Base-by-base conservation (phyloP, 768 basidiomycete species). In the Suillus discolor region DNA sequence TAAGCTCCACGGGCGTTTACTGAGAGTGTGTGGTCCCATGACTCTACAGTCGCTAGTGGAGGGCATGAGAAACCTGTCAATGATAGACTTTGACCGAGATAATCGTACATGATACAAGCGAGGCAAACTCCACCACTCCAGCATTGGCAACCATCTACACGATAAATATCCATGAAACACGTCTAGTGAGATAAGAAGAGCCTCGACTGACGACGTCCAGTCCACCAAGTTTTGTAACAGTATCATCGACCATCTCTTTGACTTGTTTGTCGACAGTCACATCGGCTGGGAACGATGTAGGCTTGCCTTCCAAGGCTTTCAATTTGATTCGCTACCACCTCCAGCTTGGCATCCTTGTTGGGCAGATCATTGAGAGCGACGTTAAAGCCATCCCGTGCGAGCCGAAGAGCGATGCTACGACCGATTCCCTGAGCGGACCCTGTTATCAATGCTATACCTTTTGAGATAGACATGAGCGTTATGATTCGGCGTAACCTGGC, bases 1-100 rank as follows among this genome's bases (percentile, higher is more conserved):
- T 85, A 88, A 2, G 81, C 76, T 44, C 87, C 88, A 62, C 84
- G 82, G 66, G 82, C 78, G 69, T 90, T 90, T 69, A 89, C 76
- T 6, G 80, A 76, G 66, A 84, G 75, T 8, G 76, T 47, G 70
- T 70, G 74, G 70, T 87, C 80, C 79, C 77, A 83, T 0, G 79
- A 74, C 11, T 80, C 75, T 1, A 76, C 55, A 4, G 73, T 71
- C 5, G 78, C 84, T 78, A 39, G 41, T 8, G 57, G n/a, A 61
- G 6, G 15, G 47, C 6, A 39, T 57, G 38, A 6, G 6, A 13
- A 51, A 36, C 31, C 9, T n/a, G 28, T 4, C 66, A 28, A 59
- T 38, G 4, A 15, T 34, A 16, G 42, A 28, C 28, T 5, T 51
- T 20, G 13, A 16, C 1, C 2, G 36, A 13, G 20, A 16, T 11